A percentile compares a stretch with the other conserved stretches of the same genome.
These are phyloP conservation scores for Eimeria maxima DNA, from an alignment of 169 alveolate species.

Conservation along the genomic window DNA sequence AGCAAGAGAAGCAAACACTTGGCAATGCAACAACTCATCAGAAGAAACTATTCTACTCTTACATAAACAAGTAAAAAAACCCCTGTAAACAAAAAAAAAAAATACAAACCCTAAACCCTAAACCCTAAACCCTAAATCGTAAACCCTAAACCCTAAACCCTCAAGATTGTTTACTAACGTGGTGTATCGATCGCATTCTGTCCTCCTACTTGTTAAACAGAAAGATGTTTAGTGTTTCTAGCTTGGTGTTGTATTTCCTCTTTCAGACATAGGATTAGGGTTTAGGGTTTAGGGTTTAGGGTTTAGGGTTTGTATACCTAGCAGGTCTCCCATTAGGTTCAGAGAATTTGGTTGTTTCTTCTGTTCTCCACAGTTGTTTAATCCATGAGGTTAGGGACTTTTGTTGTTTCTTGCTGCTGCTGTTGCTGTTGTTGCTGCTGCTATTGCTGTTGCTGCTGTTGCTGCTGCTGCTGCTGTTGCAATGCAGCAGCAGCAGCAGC, in stretches of 20 bases:
- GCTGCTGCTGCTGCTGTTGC: slow-evolving; percentile 9
- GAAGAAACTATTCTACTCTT: too few species aligned
- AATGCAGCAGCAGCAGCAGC: slow-evolving; percentile 21
- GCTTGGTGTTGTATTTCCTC: neutral
- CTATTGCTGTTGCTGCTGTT: slow-evolving; percentile 20
- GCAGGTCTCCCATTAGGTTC: slow-evolving; percentile 16
- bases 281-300: slow-evolving; percentile 23
- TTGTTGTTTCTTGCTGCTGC: neutral
- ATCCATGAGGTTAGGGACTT: neutral
- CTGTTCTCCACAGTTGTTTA: slow-evolving; percentile 14
- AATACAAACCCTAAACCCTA: too few species aligned
- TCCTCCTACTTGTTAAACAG: too few species aligned
- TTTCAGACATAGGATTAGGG: slow-evolving; percentile 16
- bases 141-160: too few species aligned
- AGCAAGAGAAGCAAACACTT: slow-evolving; percentile 11
- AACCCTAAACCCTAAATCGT: too few species aligned
- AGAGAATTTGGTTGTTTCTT: neutral
- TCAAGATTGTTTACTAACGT: too few species aligned
- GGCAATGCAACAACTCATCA: slow-evolving; percentile 7
- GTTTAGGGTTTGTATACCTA: neutral
- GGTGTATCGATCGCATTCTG: too few species aligned
- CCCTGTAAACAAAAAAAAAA: neutral
- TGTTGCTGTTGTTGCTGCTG: slow-evolving; percentile 50
- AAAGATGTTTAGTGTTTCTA: neutral
- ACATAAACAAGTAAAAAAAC: neutral